These are phyloP conservation scores for Elaeagnus macrophylla DNA, from an alignment of 306 rosid genomes.

Conservation along the genomic window DNA sequence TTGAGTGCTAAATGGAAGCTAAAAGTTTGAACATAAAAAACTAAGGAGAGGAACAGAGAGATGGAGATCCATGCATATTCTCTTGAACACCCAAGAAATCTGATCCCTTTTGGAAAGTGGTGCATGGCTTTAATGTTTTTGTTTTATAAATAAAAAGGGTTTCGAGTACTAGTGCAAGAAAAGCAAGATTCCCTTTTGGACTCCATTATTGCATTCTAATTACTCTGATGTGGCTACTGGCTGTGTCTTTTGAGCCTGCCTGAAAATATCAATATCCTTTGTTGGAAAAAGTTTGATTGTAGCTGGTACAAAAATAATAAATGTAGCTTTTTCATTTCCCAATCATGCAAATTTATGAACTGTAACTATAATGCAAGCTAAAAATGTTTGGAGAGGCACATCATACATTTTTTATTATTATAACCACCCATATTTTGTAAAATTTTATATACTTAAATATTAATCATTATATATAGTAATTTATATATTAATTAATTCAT, in stretches of 20 bases:
- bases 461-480: too few relatives aligned
- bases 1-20: constrained; percentile 40
- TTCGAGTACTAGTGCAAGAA: constrained; percentile 21
- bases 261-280: too few relatives aligned
- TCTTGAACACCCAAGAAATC: constrained; percentile 51
- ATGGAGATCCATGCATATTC: constrained; percentile 66
- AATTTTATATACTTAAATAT: too few relatives aligned
- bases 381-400: too few relatives aligned
- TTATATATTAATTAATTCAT: too few relatives aligned
- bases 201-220: constrained; percentile 59
- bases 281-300: too few relatives aligned
- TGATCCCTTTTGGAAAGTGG: constrained; percentile 37
- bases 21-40: constrained; percentile 35
- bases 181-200: constrained; percentile 45
- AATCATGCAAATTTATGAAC: too few relatives aligned
- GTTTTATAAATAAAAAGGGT: constrained; percentile 37
- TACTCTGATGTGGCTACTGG: constrained; percentile 24
- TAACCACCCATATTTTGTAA: too few relatives aligned
- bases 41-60: constrained; percentile 14
- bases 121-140: constrained; percentile 40
- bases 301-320: too few relatives aligned
- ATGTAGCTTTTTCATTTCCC: too few relatives aligned
- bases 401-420: too few relatives aligned
- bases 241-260: constrained; percentile 33
- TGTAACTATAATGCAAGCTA: too few relatives aligned